These are phyloP conservation scores for Erysimum cheiri DNA, from an alignment of 441 rosid species.

Conservation along the genomic window DNA sequence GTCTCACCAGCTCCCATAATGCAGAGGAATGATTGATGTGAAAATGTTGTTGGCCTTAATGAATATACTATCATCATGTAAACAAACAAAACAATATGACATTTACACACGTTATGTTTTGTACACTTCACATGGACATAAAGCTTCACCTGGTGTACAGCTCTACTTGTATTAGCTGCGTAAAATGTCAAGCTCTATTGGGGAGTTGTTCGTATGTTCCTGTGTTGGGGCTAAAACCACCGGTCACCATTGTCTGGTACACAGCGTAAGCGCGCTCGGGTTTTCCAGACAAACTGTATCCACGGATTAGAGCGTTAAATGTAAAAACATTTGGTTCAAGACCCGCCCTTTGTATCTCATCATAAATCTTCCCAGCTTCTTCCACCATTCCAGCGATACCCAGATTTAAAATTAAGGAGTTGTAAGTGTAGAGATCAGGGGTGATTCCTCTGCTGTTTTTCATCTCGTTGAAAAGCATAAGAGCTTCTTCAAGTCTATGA, in stretches of 20 bases:
- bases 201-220: constrained; percentile 93
- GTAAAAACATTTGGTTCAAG: constrained; percentile 90
- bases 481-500: constrained; percentile 69
- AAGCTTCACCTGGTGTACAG: constrained; percentile 27
- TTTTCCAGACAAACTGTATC: constrained; percentile 74
- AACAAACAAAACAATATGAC: constrained; percentile 37
- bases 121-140: constrained; percentile 36
- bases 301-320: constrained; percentile 86
- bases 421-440: constrained; percentile 89
- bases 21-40: constrained; percentile 32
- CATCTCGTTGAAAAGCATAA: constrained; percentile 76
- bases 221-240: constrained; percentile 82
- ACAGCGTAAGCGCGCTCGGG: constrained; percentile 74
- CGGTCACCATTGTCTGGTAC: constrained; percentile 81
- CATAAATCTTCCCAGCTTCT: constrained; percentile 65
- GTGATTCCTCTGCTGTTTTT: constrained; percentile 52
- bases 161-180: constrained; percentile 34
- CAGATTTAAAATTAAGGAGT: constrained; percentile 73
- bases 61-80: constrained; percentile 38
- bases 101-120: constrained; percentile 43
- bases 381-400: constrained; percentile 78
- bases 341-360: constrained; percentile 67
- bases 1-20: constrained; percentile 22
- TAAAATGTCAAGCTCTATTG: constrained; percentile 53
- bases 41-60: constrained; percentile 24